Conservation (phyloP, 257 asterid genomes). For the Solanum sejunctum region DNA sequence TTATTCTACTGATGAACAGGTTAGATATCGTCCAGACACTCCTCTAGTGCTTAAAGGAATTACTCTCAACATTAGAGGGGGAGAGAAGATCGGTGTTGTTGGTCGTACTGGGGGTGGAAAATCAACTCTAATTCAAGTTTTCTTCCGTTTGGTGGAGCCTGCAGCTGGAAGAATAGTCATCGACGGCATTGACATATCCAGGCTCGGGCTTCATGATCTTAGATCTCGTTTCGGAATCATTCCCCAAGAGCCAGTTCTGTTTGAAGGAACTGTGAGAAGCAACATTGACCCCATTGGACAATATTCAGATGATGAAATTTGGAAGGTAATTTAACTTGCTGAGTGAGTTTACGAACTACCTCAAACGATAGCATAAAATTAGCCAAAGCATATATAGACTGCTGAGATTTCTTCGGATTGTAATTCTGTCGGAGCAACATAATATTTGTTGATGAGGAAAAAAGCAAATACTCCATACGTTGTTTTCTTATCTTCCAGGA, state of each 20-base stretch:
- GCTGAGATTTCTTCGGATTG: neutral
- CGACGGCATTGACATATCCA: constrained; percentile 59
- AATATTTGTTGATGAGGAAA: neutral
- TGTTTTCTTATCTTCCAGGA: neutral
- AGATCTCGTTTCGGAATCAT: constrained; percentile 95
- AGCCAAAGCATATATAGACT: neutral
- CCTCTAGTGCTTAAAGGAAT: constrained; percentile 84
- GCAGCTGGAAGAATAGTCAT: constrained; percentile 63
- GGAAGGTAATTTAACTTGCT: constrained; percentile 52
- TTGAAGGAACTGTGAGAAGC: constrained; percentile 94
- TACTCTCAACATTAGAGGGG: constrained; percentile 61
- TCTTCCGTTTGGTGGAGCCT: constrained; percentile 95
- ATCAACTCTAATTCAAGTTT: constrained; percentile 83
- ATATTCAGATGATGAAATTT: constrained; percentile 81
- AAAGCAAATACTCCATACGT: neutral
- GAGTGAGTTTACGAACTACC: neutral
- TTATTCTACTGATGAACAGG: constrained; percentile 31
- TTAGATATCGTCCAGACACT: constrained; percentile 76
- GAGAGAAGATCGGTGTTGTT: constrained; percentile 91
- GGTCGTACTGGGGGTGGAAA: constrained; percentile 99
- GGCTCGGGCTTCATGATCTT: constrained; percentile 85
- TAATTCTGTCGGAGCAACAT: neutral
- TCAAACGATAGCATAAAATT: neutral
- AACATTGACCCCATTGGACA: constrained; percentile 77
- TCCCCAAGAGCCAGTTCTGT: constrained; percentile 97